Conservation (phyloP, 2,329 filamentous ascomycete genomes). For the Pseudodiploospora longispora region DNA sequence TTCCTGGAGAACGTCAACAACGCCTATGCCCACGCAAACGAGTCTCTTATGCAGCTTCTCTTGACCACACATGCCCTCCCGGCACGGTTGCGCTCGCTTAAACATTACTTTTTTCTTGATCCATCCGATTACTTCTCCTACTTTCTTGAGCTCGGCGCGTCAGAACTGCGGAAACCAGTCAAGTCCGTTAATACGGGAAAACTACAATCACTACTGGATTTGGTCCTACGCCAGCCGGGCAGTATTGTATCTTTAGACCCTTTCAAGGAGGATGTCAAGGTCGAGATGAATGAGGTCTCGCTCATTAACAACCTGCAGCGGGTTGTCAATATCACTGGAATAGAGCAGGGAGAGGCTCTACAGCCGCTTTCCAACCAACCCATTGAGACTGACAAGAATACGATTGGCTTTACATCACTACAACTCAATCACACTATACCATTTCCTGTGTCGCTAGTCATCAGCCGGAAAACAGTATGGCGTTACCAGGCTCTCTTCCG, state of each 20-base stretch:
- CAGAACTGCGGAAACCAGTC: slow-evolving; percentile 83
- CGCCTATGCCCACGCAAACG: slow-evolving; percentile 92
- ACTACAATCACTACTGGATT: slow-evolving; percentile 88
- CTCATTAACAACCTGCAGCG: slow-evolving; percentile 91
- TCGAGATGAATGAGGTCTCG: slow-evolving; percentile 91
- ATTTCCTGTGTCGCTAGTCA: slow-evolving; percentile 90
- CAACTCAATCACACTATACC: slow-evolving; percentile 92
- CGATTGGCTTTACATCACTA: slow-evolving; percentile 82
- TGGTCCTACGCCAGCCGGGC: slow-evolving; percentile 91
- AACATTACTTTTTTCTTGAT: slow-evolving; percentile 99
- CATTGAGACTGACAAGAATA: slow-evolving; percentile 76
- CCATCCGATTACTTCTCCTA: slow-evolving; percentile 97
- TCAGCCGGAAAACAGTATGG: slow-evolving; percentile 93
- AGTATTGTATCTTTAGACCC: slow-evolving; percentile 90
- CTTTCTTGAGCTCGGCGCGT: slow-evolving; percentile 84
- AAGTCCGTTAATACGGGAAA: slow-evolving; percentile 87
- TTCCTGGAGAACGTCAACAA: slow-evolving; percentile 95
- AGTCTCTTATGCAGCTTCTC: slow-evolving; percentile 81
- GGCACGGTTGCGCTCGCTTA: slow-evolving; percentile 77
- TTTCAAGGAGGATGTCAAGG: slow-evolving; percentile 97
- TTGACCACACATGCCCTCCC: slow-evolving; percentile 89
- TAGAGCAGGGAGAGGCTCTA: slow-evolving; percentile 81
- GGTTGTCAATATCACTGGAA: slow-evolving; percentile 91
- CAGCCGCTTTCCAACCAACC: slow-evolving; percentile 60
- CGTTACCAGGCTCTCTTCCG: slow-evolving; percentile 94